Conservation (phyloP, 352 stramenopile genomes). For the Globisporangium nodosum region DNA sequence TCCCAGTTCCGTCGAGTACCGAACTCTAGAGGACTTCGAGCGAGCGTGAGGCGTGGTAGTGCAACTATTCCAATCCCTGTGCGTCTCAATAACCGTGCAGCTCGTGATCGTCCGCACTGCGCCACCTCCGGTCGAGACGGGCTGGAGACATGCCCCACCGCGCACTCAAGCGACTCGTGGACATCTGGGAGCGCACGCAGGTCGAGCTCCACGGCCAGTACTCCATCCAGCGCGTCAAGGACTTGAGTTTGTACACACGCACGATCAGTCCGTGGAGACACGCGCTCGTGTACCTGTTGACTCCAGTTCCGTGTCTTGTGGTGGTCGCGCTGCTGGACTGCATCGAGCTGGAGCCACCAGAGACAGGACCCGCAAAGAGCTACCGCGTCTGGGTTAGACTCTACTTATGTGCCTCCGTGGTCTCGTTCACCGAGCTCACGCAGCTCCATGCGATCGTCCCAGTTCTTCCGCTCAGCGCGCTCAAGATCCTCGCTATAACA, state of each 20-base stretch:
- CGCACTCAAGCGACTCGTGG: not conserved
- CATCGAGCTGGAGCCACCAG: not conserved
- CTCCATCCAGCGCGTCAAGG: not conserved
- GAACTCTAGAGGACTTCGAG: too few species aligned
- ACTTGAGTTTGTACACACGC: not conserved
- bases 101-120: too few species aligned
- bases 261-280: not conserved
- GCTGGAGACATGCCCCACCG: not conserved
- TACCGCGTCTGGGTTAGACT: not conserved
- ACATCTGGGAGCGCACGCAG: not conserved
- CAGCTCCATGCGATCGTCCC: not conserved
- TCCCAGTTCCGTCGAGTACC: not conserved
- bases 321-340: not conserved
- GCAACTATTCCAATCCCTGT: too few species aligned
- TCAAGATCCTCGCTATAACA: not conserved
- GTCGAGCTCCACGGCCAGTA: slow-evolving; percentile 1
- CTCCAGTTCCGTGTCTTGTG: not conserved
- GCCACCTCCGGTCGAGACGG: too few species aligned
- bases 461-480: not conserved
- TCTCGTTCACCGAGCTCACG: not conserved
- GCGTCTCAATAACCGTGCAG: too few species aligned
- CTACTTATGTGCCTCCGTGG: not conserved
- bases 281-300: not conserved
- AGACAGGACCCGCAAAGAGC: not conserved
- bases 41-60: too few species aligned